phyloP scores from a whole-genome alignment of 225 moss, liverwort and hornwort genomes.

The Ulota crispa region DNA sequence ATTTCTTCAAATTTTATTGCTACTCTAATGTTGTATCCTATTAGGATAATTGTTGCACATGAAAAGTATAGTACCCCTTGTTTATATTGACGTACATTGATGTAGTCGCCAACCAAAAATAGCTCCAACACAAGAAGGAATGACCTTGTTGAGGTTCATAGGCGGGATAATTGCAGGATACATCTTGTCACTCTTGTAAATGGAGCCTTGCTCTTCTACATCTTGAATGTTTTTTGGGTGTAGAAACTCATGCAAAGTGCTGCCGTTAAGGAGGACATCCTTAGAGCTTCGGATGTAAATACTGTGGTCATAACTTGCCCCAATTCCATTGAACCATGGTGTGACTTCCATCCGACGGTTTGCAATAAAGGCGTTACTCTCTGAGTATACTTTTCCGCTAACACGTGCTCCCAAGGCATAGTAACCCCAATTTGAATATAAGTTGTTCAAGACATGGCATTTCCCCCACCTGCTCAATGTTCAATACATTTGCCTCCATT shows the following conservation, averaged over 20 bases:
- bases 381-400: conserved; percentile 69
- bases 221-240: neutral
- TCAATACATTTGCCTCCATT: too few relatives aligned
- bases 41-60: too few relatives aligned
- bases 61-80: neutral
- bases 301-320: conserved; percentile 60
- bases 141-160: conserved; percentile 6
- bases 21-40: too few relatives aligned
- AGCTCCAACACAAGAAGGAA: conserved; percentile 45
- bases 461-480: conserved; percentile 67
- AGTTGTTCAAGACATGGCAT: conserved; percentile 86
- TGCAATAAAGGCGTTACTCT: conserved; percentile 71
- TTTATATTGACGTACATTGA: conserved; percentile 28
- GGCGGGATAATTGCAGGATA: conserved; percentile 33
- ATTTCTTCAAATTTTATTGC: too few relatives aligned
- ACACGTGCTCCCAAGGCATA: conserved; percentile 83
- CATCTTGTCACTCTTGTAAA: conserved; percentile 30
- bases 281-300: conserved; percentile 66
- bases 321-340: conserved; percentile 77
- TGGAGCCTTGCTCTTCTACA: neutral
- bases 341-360: conserved; percentile 63
- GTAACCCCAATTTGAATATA: conserved; percentile 94
- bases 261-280: conserved; percentile 67
- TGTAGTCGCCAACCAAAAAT: conserved; percentile 41
- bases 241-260: conserved; percentile 79